A percentile compares a stretch with the other conserved stretches of the same genome.
Evolutionary conservation across 1,284 basidiomycete species (phyloP).

Genomic region (Ceratobasidium sp.): DNA sequence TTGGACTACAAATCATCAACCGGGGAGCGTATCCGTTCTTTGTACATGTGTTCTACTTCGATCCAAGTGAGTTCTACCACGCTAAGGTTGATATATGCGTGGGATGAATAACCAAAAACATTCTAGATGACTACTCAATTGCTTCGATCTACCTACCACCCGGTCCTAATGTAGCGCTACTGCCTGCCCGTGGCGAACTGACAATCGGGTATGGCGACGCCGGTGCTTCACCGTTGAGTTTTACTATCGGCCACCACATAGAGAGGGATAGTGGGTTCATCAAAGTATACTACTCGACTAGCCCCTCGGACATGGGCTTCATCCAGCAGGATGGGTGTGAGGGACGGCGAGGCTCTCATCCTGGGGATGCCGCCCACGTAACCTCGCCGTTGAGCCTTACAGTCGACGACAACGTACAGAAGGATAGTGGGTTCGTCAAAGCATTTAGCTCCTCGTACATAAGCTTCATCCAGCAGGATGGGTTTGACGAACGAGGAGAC

Average conservation of each 20-base stretch:
- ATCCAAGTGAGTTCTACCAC: slow-evolving; percentile 28
- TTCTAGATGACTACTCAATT: slow-evolving; percentile 33
- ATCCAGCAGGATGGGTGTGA: slow-evolving; percentile 38
- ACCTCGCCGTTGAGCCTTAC: too few species aligned
- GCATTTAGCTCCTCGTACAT: slow-evolving; percentile 5
- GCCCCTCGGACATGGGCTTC: slow-evolving; percentile 22
- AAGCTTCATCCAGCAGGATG: slow-evolving; percentile 31
- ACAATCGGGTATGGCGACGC: slow-evolving; percentile 22
- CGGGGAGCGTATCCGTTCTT: background rate
- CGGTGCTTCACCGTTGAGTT: slow-evolving; percentile 17
- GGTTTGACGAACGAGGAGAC: slow-evolving; percentile 6
- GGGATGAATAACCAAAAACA: background rate
- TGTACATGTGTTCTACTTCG: slow-evolving; percentile 43
- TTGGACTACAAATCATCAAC: slow-evolving; percentile 28
- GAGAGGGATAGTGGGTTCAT: slow-evolving; percentile 23
- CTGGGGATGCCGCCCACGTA: background rate
- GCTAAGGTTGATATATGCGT: background rate
- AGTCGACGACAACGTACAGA: too few species aligned
- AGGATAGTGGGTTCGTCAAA: too few species aligned
- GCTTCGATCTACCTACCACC: slow-evolving; percentile 29
- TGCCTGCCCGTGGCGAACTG: background rate
- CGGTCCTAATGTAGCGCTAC: slow-evolving; percentile 3
- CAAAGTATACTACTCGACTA: slow-evolving; percentile 35
- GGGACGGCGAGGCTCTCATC: background rate
- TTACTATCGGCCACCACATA: background rate